These are phyloP conservation scores for Multifurca ochricompacta DNA, from an alignment of 768 basidiomycete species.

Conservation along the genomic window DNA sequence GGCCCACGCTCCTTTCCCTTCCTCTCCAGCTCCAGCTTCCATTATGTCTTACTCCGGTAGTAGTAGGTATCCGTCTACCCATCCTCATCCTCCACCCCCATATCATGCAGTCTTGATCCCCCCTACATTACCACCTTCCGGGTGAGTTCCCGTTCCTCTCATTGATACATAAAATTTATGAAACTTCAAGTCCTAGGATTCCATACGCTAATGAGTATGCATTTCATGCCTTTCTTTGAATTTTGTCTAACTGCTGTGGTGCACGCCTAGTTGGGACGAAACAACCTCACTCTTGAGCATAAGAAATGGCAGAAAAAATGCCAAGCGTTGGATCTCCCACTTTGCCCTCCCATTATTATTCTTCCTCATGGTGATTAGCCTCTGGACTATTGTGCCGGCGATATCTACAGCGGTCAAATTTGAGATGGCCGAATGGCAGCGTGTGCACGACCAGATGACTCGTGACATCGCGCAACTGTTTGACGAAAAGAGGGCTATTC, in stretches of 20 bases:
- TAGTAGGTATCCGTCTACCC: neutral
- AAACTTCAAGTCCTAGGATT: neutral
- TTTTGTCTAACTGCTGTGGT: neutral
- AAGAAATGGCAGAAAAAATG: neutral
- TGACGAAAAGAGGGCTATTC: neutral
- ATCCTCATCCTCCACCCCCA: neutral
- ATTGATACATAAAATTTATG: neutral
- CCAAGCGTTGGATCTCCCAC: neutral
- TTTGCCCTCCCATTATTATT: neutral
- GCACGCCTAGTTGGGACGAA: neutral
- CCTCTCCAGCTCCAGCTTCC: too few species aligned
- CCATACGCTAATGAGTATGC: neutral
- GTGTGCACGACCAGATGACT: neutral
- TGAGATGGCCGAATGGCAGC: constrained; percentile 2
- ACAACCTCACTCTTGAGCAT: neutral
- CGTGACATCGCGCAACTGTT: neutral
- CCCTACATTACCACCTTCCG: neutral
- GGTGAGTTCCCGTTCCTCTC: constrained; percentile 9
- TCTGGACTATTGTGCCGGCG: neutral
- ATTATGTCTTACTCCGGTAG: neutral
- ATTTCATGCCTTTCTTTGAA: neutral
- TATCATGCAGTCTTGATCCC: neutral
- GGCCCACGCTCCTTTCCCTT: too few species aligned
- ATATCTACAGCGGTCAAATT: neutral
- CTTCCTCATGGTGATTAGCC: neutral